phyloP scores from a whole-genome alignment of 192 early-diverging fungal genomes.

The Spizellomyces punctatus region DNA sequence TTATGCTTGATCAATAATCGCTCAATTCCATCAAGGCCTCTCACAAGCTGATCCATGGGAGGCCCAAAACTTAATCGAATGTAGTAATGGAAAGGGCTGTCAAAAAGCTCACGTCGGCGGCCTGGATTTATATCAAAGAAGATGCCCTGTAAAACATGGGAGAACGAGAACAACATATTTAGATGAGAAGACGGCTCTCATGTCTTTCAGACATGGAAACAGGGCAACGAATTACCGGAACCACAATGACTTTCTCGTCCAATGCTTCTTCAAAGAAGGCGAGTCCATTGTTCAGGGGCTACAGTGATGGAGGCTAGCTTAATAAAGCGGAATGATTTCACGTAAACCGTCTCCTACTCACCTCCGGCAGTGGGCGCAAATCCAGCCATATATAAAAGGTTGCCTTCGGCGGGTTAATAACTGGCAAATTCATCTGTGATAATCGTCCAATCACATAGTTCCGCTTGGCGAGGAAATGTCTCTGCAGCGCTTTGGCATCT shows the following conservation, averaged over 20 bases:
- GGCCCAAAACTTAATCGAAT: conserved; percentile 59
- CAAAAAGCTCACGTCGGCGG: conserved; percentile 54
- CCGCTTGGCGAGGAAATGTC: conserved; percentile 50
- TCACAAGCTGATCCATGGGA: conserved; percentile 50
- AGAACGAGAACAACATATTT: conserved; percentile 6
- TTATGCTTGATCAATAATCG: conserved; percentile 31
- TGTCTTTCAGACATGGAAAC: neutral
- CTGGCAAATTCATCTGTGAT: conserved; percentile 40
- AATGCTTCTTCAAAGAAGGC: conserved; percentile 59
- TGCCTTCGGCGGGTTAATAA: conserved; percentile 46
- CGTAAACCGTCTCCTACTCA: neutral
- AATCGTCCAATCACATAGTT: conserved; percentile 51
- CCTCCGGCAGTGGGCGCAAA: conserved; percentile 43
- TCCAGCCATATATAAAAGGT: conserved; percentile 64
- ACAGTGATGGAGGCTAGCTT: neutral
- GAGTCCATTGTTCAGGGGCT: conserved; percentile 55
- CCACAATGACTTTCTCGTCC: conserved; percentile 56
- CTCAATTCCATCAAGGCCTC: conserved; percentile 52
- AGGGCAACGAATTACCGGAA: conserved; percentile 1
- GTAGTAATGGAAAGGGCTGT: conserved; percentile 59
- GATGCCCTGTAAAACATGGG: conserved; percentile 32
- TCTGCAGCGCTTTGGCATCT: conserved; percentile 50
- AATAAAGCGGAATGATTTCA: neutral
- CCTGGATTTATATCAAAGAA: conserved; percentile 64
- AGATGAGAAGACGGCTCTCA: neutral